Percentiles rank a stretch among this genome's conserved stretches.
These are phyloP conservation scores for Beauveria australis DNA, from an alignment of 2,329 filamentous ascomycete species.

Conservation along the genomic window DNA sequence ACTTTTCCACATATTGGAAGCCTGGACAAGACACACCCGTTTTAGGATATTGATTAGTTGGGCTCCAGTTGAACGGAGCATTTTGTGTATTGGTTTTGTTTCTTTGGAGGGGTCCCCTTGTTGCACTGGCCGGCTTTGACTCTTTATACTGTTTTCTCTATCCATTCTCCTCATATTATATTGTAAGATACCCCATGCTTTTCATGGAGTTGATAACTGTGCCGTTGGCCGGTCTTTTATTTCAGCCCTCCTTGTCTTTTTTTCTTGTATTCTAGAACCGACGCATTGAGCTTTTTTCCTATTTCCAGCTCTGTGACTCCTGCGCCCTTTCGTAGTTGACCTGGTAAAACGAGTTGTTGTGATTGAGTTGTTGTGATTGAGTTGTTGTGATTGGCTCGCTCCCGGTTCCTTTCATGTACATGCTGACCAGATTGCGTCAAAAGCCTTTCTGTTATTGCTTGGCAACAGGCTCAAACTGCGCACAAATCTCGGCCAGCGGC, in stretches of 20 bases:
- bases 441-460: neutral
- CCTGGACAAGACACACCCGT: neutral
- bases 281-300: neutral
- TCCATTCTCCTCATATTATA: neutral
- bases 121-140: neutral
- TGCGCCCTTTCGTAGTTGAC: neutral
- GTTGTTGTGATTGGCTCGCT: neutral
- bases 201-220: slow-evolving; percentile 11
- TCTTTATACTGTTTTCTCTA: neutral
- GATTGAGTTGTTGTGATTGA: too few relatives aligned
- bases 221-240: neutral
- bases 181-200: slow-evolving; percentile 19
- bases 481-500: slow-evolving; percentile 31
- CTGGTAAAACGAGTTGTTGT: neutral
- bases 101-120: neutral
- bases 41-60: neutral
- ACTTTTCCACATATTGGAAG: neutral
- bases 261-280: neutral
- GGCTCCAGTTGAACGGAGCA: neutral
- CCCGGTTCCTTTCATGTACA: neutral
- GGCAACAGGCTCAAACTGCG: slow-evolving; percentile 17
- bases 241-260: neutral
- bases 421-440: too few relatives aligned
- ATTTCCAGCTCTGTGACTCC: neutral
- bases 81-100: neutral